Conservation (phyloP, 305 asterid species). For the Solanum hybrid region DNA sequence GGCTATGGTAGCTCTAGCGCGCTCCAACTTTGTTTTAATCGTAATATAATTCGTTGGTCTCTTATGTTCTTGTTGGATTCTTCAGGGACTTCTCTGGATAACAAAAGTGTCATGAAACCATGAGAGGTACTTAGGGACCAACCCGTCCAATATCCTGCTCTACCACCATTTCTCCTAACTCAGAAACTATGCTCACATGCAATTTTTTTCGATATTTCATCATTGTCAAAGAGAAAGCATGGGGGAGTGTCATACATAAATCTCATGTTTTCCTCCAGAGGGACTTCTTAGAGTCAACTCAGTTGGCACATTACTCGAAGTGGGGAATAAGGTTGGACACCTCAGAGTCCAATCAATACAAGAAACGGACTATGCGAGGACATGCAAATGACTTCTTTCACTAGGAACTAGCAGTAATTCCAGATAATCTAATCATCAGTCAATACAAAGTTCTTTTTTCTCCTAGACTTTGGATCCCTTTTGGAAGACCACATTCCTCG, state of each 20-base stretch:
- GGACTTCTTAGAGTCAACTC: background rate
- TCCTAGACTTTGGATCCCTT: background rate
- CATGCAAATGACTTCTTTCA: background rate
- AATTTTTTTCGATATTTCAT: background rate
- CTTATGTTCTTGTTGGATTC: background rate
- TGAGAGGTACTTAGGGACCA: background rate
- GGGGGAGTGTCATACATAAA: background rate
- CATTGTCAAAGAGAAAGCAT: background rate
- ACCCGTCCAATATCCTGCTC: background rate
- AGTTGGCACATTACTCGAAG: background rate
- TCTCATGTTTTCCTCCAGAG: background rate
- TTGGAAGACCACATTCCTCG: background rate
- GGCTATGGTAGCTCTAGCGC: background rate
- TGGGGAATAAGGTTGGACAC: background rate
- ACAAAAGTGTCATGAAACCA: background rate
- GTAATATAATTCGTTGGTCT: background rate
- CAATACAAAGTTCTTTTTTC: background rate
- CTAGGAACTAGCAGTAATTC: background rate
- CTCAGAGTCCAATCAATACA: background rate
- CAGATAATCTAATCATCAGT: background rate
- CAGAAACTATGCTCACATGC: background rate
- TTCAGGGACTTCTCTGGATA: background rate
- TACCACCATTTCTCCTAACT: background rate
- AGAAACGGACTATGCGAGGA: background rate
- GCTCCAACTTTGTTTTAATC: background rate